These are phyloP conservation scores for Beauveria medogensis DNA, from an alignment of 2,329 filamentous ascomycete genomes.

Conservation along the genomic window DNA sequence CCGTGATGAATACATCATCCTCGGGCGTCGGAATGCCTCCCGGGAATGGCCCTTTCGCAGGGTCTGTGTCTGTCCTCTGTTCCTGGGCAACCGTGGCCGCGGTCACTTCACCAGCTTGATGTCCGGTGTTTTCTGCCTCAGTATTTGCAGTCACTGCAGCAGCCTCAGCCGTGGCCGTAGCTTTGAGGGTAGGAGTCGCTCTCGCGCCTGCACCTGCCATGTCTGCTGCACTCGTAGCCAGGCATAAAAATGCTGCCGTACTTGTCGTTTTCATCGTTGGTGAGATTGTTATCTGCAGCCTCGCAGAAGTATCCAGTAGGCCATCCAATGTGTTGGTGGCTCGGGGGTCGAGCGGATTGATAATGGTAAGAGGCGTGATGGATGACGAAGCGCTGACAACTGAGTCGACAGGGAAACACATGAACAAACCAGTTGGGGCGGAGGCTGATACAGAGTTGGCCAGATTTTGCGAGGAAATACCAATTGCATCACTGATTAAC, in stretches of 20 bases:
- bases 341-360: background rate
- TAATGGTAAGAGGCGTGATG: background rate
- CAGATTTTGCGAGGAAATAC: background rate
- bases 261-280: background rate
- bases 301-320: background rate
- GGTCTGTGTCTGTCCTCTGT: background rate
- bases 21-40: constrained; percentile 5
- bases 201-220: background rate
- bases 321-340: background rate
- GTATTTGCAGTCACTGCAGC: background rate
- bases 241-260: background rate
- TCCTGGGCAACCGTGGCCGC: background rate
- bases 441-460: background rate
- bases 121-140: background rate
- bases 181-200: background rate
- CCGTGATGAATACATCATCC: constrained; percentile 18
- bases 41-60: background rate
- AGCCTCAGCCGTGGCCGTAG: background rate
- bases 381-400: background rate
- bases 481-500: background rate
- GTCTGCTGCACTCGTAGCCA: background rate
- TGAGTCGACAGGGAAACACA: background rate
- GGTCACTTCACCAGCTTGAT: background rate
- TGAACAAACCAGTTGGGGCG: background rate
- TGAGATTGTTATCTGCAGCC: background rate